Evolutionary conservation across 2,329 filamentous ascomycete genomes (phyloP).

Genomic region (Teratosphaeria zuluensis): DNA sequence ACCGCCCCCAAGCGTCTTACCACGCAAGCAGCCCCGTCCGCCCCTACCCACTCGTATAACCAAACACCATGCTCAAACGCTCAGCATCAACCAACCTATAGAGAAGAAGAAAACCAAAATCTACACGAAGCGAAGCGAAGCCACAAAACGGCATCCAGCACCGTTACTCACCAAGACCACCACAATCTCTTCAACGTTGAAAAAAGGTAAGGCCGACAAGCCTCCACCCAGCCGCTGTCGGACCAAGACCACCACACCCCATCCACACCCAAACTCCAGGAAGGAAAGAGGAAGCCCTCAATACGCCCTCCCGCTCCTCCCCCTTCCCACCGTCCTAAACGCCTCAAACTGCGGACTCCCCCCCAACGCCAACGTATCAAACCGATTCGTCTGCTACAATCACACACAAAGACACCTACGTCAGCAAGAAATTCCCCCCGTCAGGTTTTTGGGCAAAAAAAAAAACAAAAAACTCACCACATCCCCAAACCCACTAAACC

Average conservation of each 20-base stretch:
- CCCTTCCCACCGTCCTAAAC: conserved; percentile 34
- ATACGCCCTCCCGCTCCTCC: conserved; percentile 29
- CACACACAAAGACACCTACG: background rate
- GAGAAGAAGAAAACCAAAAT: too few relatives aligned
- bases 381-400: conserved; percentile 35
- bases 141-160: background rate
- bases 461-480: conserved; percentile 24
- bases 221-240: background rate
- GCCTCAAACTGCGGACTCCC: conserved; percentile 19
- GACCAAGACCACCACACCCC: background rate
- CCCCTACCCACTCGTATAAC: background rate
- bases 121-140: too few relatives aligned
- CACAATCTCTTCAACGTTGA: too few relatives aligned
- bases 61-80: conserved; percentile 8
- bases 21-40: too few relatives aligned
- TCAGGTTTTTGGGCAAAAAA: too few relatives aligned
- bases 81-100: background rate
- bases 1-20: too few relatives aligned
- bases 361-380: conserved; percentile 34
- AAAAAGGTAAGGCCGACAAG: too few relatives aligned
- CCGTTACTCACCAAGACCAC: background rate
- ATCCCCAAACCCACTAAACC: conserved; percentile 61
- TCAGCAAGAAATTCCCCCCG: background rate
- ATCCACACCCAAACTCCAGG: background rate
- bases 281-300: conserved; percentile 2